phyloP scores from a whole-genome alignment of 345 rosid species.

The Citrus unshiu region DNA sequence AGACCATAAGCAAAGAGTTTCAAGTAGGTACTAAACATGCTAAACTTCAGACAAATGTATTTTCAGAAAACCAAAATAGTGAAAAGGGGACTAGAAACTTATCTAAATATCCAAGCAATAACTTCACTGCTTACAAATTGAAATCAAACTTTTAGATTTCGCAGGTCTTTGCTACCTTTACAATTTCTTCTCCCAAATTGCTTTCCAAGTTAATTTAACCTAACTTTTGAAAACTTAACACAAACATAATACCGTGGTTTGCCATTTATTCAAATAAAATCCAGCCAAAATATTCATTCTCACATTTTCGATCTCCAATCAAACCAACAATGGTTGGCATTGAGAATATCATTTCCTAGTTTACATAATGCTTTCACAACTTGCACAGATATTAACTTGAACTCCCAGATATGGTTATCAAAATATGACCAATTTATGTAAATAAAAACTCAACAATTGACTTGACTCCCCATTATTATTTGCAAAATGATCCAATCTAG shows the following conservation, averaged over 20 bases:
- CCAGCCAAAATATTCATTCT: neutral
- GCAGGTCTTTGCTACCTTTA: neutral
- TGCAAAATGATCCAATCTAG: neutral
- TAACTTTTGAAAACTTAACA: neutral
- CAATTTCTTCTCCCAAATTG: neutral
- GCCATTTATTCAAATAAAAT: neutral
- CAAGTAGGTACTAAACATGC: neutral
- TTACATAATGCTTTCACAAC: neutral
- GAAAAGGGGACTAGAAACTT: neutral
- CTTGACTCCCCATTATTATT: neutral
- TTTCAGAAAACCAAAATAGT: neutral
- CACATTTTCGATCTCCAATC: neutral
- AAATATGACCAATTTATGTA: neutral
- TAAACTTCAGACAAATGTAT: neutral
- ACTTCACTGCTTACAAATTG: neutral
- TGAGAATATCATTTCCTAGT: neutral
- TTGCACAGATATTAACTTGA: neutral
- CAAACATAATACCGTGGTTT: neutral
- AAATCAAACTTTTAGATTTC: neutral
- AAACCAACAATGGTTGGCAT: neutral
- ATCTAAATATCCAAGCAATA: neutral
- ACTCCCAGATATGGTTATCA: neutral
- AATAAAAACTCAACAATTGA: neutral
- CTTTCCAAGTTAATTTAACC: neutral
- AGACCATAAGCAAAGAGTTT: constrained; percentile 1